Percentiles rank a stretch among this genome's conserved stretches.
Conservation (phyloP, 1,284 basidiomycete species). For the Irpex lacteus region DNA sequence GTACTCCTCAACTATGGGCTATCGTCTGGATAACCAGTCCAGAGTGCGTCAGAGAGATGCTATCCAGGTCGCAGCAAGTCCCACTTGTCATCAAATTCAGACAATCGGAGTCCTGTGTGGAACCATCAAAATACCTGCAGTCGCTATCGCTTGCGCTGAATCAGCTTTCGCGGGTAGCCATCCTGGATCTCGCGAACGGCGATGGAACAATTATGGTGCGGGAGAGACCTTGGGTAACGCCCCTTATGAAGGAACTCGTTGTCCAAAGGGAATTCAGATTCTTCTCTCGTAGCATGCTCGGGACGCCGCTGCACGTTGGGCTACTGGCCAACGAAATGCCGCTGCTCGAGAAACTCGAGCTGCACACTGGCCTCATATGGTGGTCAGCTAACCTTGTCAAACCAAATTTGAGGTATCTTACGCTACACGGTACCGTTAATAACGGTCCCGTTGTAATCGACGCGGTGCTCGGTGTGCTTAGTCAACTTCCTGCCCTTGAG, state of each 20-base stretch:
- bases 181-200: neutral
- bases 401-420: neutral
- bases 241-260: neutral
- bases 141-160: neutral
- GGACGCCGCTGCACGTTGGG: neutral
- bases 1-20: constrained; percentile 6
- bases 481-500: neutral
- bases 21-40: neutral
- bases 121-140: neutral
- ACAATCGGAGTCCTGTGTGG: neutral
- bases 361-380: neutral
- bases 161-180: neutral
- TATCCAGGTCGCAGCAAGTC: neutral
- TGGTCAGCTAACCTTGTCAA: neutral
- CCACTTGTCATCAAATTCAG: neutral
- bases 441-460: neutral
- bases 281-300: no score
- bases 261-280: no score
- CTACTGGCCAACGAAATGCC: neutral
- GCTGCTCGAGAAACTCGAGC: neutral
- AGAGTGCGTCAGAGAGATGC: neutral
- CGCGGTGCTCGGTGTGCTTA: neutral
- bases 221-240: no score
- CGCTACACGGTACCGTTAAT: neutral
- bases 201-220: neutral